Evolutionary conservation across 345 rosid genomes (phyloP), one percentile per base, ranked within the genome.

Genomic region (Triadica sebifera): DNA sequence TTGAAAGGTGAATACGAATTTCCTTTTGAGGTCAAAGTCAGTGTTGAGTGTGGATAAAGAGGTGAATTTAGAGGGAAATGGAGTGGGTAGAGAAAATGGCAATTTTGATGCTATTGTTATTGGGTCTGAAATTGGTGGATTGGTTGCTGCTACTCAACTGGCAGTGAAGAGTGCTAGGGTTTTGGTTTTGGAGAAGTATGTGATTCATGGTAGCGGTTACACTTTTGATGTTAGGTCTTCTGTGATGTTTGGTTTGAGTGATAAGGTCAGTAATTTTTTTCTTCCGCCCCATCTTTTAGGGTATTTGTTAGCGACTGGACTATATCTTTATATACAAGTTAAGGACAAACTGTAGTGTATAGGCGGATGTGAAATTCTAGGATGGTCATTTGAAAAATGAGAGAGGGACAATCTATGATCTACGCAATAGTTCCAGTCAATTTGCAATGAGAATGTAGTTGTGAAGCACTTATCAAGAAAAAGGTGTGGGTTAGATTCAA

Each of bases 201-300:
- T 90, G 84, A 95, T 95, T 83, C 98, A 98, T 61, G 97, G 98
- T 41, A 96, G 98, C n/a, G 98, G 96, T 3, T 91, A 82, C 69
- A 95, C 93, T 59, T 95, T 95, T 80, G 99, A 95, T 85, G 98
- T 91, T 75, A 96, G 98, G 1, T 95, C 98, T 62, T 95, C 99
- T 71, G 97, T 95, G 17, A 93, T 94, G 97, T 92, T 94, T 62
- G 96, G 98, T 61, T 91, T 93, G 87, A 90, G 95, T 67, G 89
- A 91, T 57, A 91, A 91, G 98, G 98, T 93, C 78, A 64, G 86
- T 75, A 62, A 25, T 2, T 68, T 22, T 20, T 45, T 11, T 47
- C 51, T 49, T 50, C 16, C 20, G n/a, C 34, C 34, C 34, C 34
- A 29, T 29, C 34, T 29, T 29, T 1, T 29, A 29, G 34, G 34